Conservation (phyloP, 495 filamentous ascomycete species). For the Talaromyces ruber region DNA sequence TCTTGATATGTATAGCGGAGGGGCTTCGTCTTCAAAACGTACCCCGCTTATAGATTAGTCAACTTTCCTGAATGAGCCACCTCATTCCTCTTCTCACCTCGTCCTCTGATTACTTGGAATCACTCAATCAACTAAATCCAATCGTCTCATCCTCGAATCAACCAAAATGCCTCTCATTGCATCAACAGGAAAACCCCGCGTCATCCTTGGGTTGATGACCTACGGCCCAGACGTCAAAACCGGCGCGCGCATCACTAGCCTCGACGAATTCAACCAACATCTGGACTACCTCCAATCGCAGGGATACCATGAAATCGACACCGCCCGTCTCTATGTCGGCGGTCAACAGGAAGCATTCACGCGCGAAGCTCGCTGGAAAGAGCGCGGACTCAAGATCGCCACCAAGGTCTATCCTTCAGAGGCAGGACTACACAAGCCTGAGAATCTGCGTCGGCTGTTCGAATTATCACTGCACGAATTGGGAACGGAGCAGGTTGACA, state of each 20-base stretch:
- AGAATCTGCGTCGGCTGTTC: conserved; percentile 28
- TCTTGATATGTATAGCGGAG: neutral
- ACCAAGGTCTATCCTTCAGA: conserved; percentile 73
- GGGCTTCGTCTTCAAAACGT: neutral
- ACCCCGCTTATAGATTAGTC: neutral
- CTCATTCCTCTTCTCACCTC: neutral
- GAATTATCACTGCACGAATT: conserved; percentile 34
- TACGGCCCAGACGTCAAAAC: conserved; percentile 42
- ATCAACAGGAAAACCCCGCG: conserved; percentile 38
- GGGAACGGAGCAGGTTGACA: conserved; percentile 37
- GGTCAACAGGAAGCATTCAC: conserved; percentile 80
- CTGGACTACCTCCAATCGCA: conserved; percentile 63
- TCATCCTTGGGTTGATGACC: conserved; percentile 56
- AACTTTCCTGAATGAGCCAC: neutral
- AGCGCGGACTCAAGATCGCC: conserved; percentile 72
- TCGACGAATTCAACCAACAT: conserved; percentile 53
- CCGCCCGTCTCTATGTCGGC: conserved; percentile 64
- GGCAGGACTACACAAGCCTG: conserved; percentile 18
- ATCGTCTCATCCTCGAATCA: neutral
- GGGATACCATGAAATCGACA: conserved; percentile 75
- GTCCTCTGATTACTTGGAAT: neutral
- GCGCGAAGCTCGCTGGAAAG: conserved; percentile 65
- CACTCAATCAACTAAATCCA: neutral
- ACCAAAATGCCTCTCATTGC: conserved; percentile 46
- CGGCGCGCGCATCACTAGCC: conserved; percentile 63